These are phyloP conservation scores for Pythium biforme DNA, from an alignment of 352 stramenopile genomes.

Conservation along the genomic window DNA sequence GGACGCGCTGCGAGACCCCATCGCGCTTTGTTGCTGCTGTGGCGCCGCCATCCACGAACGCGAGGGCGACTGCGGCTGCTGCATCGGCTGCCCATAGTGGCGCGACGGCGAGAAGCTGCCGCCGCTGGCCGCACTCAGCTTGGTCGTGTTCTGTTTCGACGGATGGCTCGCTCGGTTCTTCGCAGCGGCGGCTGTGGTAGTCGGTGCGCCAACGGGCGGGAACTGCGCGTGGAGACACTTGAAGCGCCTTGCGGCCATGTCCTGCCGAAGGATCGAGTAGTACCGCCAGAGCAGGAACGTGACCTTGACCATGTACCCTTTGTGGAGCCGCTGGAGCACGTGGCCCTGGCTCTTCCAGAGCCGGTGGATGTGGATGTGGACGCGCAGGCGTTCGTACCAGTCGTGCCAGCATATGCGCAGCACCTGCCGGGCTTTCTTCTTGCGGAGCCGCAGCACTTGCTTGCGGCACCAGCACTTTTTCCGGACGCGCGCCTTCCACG, in stretches of 20 bases:
- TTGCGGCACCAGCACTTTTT: constrained; percentile 14
- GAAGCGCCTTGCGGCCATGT: constrained; percentile 23
- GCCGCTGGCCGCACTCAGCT: neutral
- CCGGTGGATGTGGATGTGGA: constrained; percentile 19
- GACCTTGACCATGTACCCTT: constrained; percentile 34
- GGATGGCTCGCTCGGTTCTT: neutral
- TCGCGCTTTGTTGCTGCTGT: neutral
- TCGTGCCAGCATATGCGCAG: constrained; percentile 19
- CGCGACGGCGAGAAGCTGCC: constrained; percentile 3
- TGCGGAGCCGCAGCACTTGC: constrained; percentile 12
- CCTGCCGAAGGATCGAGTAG: constrained; percentile 31
- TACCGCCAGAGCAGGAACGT: constrained; percentile 39
- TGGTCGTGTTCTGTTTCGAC: no score
- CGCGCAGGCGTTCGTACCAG: constrained; percentile 19
- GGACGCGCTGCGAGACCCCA: constrained; percentile 6
- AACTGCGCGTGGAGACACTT: constrained; percentile 27
- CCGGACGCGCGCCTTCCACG: constrained; percentile 26
- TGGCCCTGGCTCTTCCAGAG: constrained; percentile 45
- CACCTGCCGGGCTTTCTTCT: constrained; percentile 16
- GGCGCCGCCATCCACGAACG: neutral
- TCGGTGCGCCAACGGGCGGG: constrained; percentile 5
- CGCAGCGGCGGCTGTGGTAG: no score
- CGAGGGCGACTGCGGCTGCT: neutral
- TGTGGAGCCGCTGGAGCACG: constrained; percentile 41
- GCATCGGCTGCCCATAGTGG: constrained; percentile 2